These are phyloP conservation scores for Populus hybrid DNA, from an alignment of 441 rosid species.

Conservation along the genomic window DNA sequence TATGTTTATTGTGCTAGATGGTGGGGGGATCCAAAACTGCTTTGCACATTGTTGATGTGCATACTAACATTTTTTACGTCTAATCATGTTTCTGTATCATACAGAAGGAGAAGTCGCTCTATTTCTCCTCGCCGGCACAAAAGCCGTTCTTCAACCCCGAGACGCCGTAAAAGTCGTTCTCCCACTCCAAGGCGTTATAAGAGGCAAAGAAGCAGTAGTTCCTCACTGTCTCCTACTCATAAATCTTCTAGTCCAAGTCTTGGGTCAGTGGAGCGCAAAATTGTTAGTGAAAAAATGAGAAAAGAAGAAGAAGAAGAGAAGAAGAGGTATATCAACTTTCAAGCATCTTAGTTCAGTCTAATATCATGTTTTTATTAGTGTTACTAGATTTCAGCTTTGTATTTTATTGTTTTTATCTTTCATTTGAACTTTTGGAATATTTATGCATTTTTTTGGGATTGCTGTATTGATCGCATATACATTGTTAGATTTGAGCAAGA, in stretches of 20 bases:
- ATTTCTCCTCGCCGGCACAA: constrained; percentile 65
- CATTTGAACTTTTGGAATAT: constrained; percentile 5
- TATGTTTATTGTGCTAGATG: constrained; percentile 37
- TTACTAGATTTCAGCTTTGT: neutral
- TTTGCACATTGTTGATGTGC: constrained; percentile 22
- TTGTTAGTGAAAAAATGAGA: constrained; percentile 61
- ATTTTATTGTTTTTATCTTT: neutral
- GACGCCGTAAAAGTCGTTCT: constrained; percentile 68
- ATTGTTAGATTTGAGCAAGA: neutral
- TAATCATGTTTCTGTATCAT: constrained; percentile 36
- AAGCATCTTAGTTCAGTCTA: constrained; percentile 12
- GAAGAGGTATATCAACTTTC: constrained; percentile 61
- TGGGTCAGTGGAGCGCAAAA: constrained; percentile 63
- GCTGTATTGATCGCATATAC: neutral
- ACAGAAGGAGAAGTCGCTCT: constrained; percentile 91
- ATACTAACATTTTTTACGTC: constrained; percentile 33
- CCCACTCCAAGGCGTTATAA: constrained; percentile 67
- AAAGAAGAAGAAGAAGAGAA: constrained; percentile 88
- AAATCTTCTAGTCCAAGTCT: constrained; percentile 65
- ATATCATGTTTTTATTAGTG: constrained; percentile 1
- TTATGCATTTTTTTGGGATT: neutral
- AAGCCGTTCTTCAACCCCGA: constrained; percentile 64
- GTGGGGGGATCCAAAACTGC: constrained; percentile 38
- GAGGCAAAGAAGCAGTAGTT: constrained; percentile 79
- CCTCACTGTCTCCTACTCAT: constrained; percentile 61